These are phyloP conservation scores for Alliaria petiolata DNA, from an alignment of 345 rosid genomes.

Conservation along the genomic window DNA sequence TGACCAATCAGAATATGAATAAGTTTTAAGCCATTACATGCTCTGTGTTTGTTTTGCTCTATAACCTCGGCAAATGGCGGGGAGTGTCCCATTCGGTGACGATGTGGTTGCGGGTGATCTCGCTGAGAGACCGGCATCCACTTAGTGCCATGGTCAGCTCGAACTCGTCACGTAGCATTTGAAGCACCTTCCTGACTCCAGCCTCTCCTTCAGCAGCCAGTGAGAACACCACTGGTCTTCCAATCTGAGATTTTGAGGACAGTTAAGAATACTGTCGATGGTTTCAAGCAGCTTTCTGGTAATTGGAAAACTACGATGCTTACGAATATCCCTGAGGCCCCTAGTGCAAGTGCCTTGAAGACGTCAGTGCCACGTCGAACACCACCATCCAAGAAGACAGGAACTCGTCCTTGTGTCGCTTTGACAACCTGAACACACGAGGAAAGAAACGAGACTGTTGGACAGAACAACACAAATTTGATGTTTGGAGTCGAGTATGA, in stretches of 20 bases:
- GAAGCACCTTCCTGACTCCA: constrained; percentile 64
- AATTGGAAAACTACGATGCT: constrained; percentile 20
- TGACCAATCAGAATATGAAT: constrained; percentile 13
- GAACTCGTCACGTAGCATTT: constrained; percentile 74
- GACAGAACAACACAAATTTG: neutral
- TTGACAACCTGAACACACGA: constrained; percentile 53
- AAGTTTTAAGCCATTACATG: constrained; percentile 2
- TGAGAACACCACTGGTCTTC: constrained; percentile 80
- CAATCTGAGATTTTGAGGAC: constrained; percentile 47
- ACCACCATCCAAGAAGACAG: constrained; percentile 84
- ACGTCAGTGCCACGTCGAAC: constrained; percentile 90
- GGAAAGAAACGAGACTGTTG: neutral
- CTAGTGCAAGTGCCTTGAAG: constrained; percentile 83
- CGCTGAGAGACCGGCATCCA: constrained; percentile 72
- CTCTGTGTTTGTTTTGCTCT: neutral
- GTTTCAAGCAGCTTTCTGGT: neutral
- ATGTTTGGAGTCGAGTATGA: neutral
- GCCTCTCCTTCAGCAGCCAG: constrained; percentile 84
- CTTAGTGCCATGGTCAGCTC: constrained; percentile 84
- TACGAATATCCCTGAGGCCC: constrained; percentile 87
- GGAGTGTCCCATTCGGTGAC: constrained; percentile 67
- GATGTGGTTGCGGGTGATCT: constrained; percentile 72
- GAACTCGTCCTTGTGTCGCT: constrained; percentile 73
- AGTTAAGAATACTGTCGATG: neutral
- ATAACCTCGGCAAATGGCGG: constrained; percentile 38